Evolutionary conservation across 345 rosid species (phyloP).

Genomic region (Bretschneidera sinensis): DNA sequence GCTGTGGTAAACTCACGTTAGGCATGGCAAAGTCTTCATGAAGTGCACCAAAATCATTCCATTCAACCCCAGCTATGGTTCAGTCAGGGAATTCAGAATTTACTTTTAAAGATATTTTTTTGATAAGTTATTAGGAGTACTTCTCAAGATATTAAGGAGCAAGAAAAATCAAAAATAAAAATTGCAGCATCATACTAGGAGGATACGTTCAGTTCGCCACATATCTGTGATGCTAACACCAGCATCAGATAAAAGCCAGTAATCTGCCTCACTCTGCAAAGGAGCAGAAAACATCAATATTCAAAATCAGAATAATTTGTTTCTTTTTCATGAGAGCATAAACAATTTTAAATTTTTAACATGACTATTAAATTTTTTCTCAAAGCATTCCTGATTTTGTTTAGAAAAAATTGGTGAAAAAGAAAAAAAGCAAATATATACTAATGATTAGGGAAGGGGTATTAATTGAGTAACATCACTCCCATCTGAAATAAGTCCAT

Average conservation of each 20-base stretch:
- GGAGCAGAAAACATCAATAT: conserved; percentile 13
- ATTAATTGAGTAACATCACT: too few species aligned
- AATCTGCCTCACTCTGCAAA: conserved; percentile 77
- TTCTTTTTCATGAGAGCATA: not conserved
- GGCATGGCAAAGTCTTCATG: conserved; percentile 34
- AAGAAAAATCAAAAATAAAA: not conserved
- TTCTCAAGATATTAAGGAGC: not conserved
- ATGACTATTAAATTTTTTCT: too few species aligned
- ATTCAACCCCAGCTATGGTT: conserved; percentile 45
- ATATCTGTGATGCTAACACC: conserved; percentile 84
- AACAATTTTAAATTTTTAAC: too few species aligned
- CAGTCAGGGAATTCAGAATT: conserved; percentile 28
- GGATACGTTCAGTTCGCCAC: conserved; percentile 89
- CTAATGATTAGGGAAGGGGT: too few species aligned
- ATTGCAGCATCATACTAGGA: conserved; percentile 13
- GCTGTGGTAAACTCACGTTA: conserved; percentile 35
- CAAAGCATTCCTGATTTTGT: too few species aligned
- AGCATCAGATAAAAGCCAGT: conserved; percentile 92
- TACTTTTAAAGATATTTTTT: too few species aligned
- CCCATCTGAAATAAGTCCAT: too few species aligned
- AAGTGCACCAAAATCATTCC: conserved; percentile 46
- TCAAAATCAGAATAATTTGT: conserved; percentile 1
- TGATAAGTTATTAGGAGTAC: too few species aligned
- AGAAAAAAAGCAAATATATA: too few species aligned
- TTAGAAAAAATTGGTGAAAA: too few species aligned